Percentiles rank a stretch among this genome's conserved stretches.
phyloP scores from a whole-genome alignment of 2,329 filamentous ascomycete genomes.

The Leptographium flavum region DNA sequence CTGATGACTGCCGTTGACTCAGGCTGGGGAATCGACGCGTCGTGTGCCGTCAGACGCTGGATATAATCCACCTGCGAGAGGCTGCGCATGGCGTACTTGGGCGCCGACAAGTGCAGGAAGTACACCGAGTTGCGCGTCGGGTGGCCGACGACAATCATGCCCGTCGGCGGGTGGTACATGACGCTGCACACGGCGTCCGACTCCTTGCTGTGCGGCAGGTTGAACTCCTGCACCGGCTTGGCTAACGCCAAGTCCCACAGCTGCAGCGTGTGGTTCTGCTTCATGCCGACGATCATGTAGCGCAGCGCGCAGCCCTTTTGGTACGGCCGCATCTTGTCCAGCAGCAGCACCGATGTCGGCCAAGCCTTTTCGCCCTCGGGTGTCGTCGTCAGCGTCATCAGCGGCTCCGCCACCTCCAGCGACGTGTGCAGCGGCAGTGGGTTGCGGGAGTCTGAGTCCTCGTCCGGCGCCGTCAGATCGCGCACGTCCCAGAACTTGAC shows the following conservation, averaged over 20 bases:
- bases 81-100: slow-evolving; percentile 71
- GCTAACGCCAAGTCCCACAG: slow-evolving; percentile 93
- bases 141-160: slow-evolving; percentile 89
- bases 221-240: slow-evolving; percentile 93
- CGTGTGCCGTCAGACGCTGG: slow-evolving; percentile 58
- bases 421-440: slow-evolving; percentile 40
- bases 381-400: slow-evolving; percentile 77
- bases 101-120: slow-evolving; percentile 88
- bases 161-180: slow-evolving; percentile 80
- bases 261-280: slow-evolving; percentile 97
- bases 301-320: slow-evolving; percentile 77
- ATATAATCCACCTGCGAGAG: slow-evolving; percentile 85
- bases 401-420: slow-evolving; percentile 69
- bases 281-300: slow-evolving; percentile 95
- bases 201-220: slow-evolving; percentile 89
- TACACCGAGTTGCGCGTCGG: slow-evolving; percentile 96
- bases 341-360: slow-evolving; percentile 88
- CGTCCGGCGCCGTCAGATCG: slow-evolving; percentile 47
- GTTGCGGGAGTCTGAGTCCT: slow-evolving; percentile 33
- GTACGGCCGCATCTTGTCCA: slow-evolving; percentile 92
- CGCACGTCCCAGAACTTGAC: slow-evolving; percentile 98
- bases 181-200: slow-evolving; percentile 97
- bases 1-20: slow-evolving; percentile 96
- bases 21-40: slow-evolving; percentile 61
- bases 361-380: slow-evolving; percentile 85